These are phyloP conservation scores for Perkinsus marinus DNA, from an alignment of 169 alveolate genomes.

Conservation along the genomic window DNA sequence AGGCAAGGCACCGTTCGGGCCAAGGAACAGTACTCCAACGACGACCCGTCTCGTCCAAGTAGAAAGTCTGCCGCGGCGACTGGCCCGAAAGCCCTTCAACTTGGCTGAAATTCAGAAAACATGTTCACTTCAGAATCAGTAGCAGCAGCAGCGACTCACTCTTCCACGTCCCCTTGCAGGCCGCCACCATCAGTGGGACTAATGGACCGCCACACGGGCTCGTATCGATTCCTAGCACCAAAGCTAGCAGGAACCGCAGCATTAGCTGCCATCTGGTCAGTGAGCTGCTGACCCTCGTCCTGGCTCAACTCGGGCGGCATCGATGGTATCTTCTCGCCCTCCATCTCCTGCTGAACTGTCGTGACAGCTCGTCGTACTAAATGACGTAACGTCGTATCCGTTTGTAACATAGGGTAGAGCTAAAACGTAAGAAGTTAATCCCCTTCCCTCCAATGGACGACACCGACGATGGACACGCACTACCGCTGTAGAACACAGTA, in stretches of 20 bases:
- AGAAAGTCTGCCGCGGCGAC: not conserved
- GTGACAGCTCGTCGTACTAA: not conserved
- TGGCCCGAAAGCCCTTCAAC: not conserved
- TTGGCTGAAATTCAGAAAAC: not conserved
- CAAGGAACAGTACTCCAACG: not conserved
- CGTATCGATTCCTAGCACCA: not conserved
- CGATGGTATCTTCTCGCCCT: not conserved
- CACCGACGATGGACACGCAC: too few species aligned
- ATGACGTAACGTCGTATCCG: not conserved
- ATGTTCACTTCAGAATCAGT: not conserved
- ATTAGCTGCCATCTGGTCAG: not conserved
- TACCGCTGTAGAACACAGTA: too few species aligned
- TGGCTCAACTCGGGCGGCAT: not conserved
- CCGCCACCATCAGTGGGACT: not conserved
- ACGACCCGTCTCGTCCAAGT: not conserved
- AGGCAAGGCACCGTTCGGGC: not conserved
- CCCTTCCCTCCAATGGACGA: not conserved
- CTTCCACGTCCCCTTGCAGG: not conserved
- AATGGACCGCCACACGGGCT: not conserved
- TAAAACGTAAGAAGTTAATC: not conserved
- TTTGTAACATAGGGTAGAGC: not conserved
- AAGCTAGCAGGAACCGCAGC: not conserved
- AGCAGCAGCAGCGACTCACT: not conserved
- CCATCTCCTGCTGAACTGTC: not conserved
- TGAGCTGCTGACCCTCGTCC: not conserved